A percentile compares a stretch with the other conserved stretches of the same genome.
These are phyloP conservation scores for Hirsutella minnesotensis DNA, from an alignment of 2,329 filamentous ascomycete species.

Conservation along the genomic window DNA sequence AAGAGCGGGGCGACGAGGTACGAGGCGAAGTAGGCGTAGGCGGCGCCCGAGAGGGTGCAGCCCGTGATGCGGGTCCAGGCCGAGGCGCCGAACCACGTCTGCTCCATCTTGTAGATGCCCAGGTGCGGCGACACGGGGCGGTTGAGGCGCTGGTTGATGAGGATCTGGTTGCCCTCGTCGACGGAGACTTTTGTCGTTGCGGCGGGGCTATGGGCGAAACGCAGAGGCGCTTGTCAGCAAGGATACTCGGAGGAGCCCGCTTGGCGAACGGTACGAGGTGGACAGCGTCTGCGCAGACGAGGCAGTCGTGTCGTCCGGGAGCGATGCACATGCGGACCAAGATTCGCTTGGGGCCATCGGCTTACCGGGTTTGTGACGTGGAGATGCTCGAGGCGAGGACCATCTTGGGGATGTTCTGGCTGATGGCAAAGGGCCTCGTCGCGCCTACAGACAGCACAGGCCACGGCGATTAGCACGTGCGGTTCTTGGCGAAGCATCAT, in stretches of 20 bases:
- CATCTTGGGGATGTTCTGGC: conserved; percentile 33
- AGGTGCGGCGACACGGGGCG: conserved; percentile 82
- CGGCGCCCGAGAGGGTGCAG: conserved; percentile 52
- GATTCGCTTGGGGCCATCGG: no score
- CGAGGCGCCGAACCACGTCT: conserved; percentile 70
- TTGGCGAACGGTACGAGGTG: no score
- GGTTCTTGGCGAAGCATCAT: background rate
- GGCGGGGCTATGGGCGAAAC: conserved; percentile 27
- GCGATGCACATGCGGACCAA: no score
- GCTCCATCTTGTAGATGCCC: conserved; percentile 71
- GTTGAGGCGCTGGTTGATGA: conserved; percentile 66
- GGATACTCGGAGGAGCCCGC: no score
- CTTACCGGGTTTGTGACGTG: conserved; percentile 36
- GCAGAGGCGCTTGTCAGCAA: background rate
- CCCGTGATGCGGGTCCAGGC: conserved; percentile 79
- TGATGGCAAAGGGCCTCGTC: conserved; percentile 31
- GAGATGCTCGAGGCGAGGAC: conserved; percentile 28
- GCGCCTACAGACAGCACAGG: conserved; percentile 17
- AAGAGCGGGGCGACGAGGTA: conserved; percentile 72
- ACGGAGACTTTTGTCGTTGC: conserved; percentile 46
- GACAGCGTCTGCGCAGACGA: no score
- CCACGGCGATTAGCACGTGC: no score
- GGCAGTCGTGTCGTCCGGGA: no score
- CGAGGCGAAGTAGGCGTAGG: conserved; percentile 70
- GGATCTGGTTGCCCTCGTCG: conserved; percentile 48